Base-by-base conservation (phyloP, 2,329 filamentous ascomycete species). In the Pseudogymnoascus sp. region DNA sequence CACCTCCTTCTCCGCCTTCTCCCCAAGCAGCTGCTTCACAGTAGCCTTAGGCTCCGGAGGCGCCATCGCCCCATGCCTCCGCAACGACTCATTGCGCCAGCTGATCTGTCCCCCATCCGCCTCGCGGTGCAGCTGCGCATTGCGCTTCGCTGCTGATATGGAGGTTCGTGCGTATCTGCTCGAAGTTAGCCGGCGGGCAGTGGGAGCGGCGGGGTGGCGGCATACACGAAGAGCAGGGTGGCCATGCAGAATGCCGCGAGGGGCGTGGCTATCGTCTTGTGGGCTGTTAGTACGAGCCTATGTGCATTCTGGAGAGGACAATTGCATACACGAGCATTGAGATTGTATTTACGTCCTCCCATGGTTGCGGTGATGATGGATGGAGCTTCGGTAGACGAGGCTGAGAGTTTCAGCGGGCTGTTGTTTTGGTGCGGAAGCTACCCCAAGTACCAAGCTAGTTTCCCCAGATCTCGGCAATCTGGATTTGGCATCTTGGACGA, bases 81-180 rank as follows among this genome's bases (percentile, higher is more conserved):
- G 75, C 67, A 81, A 68, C 67, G 74, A 80, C 74, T 85, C 82
- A 63, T 83, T 82, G 61, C 80, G 72, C 79, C 78, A 83, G 70
- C 71, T 79, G 66, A 78, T 82, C 74, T 77, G 81, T 61, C 81
- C 83, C 29, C 80, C 82, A 65, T 85, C 82, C 40, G 80, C 81
- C 67, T 84, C 80, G 59, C 85, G 76, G 62, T 84, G 81, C 65
- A 78, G 76, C 67, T 84, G 80, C 0, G 86, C 86, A 67, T 89
- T 88, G 56, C 82, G 78, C 68, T 88, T 87, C 2, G 87, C 87
- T 24, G 85, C 82, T 65, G 81, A 79, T 66, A 90, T 89, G 24
- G 83, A 86, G 7, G 82, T 86, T 61, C 86, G 77, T 29, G 85
- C 79, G 74, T 90, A 90, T 42, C 75, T 74, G 72, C 82, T 84